These are phyloP conservation scores for Pyrenochaeta sp. DNA, from an alignment of 2,329 filamentous ascomycete species.

Conservation along the genomic window DNA sequence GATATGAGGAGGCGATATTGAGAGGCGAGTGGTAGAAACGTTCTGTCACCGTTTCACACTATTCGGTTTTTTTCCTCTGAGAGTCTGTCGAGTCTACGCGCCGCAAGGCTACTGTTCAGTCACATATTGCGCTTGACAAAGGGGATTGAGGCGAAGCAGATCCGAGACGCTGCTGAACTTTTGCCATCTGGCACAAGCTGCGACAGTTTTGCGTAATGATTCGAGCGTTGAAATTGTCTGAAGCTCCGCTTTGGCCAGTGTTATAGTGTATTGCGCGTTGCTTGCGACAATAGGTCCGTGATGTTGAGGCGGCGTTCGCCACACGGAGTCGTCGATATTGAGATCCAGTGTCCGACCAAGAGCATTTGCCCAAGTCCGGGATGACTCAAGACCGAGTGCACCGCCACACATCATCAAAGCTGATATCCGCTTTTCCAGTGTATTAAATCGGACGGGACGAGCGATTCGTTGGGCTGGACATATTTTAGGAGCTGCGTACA, in stretches of 20 bases:
- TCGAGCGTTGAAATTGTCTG: conserved; percentile 5
- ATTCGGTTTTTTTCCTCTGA: conserved; percentile 2
- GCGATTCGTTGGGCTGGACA: conserved; percentile 32
- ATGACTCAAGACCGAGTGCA: conserved; percentile 33
- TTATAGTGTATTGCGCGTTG: conserved; percentile 15
- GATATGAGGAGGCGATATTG: conserved; percentile 1
- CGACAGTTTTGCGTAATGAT: conserved; percentile 1
- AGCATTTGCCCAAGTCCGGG: conserved; percentile 26
- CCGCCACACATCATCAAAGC: conserved; percentile 38
- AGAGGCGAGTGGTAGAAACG: conserved; percentile 3
- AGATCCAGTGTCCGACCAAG: conserved; percentile 14
- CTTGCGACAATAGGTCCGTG: conserved; percentile 22
- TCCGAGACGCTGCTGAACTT: conserved; percentile 8
- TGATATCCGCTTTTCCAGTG: conserved; percentile 15
- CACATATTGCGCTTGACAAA: conserved; percentile 18
- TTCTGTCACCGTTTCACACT: conserved; percentile 8
- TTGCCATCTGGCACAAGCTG: conserved; percentile 14
- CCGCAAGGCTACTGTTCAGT: conserved; percentile 8
- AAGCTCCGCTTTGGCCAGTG: conserved; percentile 7
- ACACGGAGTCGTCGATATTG: conserved; percentile 24
- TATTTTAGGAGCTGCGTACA: conserved; percentile 41
- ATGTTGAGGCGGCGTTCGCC: conserved; percentile 32
- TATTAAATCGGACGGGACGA: conserved; percentile 19
- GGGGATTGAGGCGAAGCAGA: conserved; percentile 12
- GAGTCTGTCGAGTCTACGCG: conserved; percentile 12